Conservation (phyloP, 805 yeast species). For the Vanderwaltozyma verrucispora region DNA sequence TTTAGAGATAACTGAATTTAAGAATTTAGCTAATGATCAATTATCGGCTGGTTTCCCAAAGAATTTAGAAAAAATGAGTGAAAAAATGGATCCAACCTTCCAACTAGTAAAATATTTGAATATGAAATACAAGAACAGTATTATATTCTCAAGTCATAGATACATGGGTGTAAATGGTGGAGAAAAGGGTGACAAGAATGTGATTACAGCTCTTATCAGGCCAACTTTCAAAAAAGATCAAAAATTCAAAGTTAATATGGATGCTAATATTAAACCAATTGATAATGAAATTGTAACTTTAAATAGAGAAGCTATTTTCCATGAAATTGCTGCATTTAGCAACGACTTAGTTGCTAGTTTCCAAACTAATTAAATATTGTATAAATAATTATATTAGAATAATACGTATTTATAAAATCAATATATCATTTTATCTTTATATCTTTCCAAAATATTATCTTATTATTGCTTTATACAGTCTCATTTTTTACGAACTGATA, state of each 20-base stretch:
- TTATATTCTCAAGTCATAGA: conserved; percentile 57
- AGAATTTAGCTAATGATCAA: conserved; percentile 38
- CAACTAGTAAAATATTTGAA: conserved; percentile 52
- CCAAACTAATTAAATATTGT: conserved; percentile 11
- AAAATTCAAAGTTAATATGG: conserved; percentile 72
- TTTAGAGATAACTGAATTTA: conserved; percentile 43
- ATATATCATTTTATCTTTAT: no score
- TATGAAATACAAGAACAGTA: conserved; percentile 51
- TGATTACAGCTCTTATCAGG: conserved; percentile 72
- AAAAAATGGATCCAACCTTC: conserved; percentile 50
- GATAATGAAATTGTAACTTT: conserved; percentile 43
- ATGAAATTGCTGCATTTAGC: conserved; percentile 60
- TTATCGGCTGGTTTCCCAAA: conserved; percentile 26
- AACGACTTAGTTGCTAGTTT: conserved; percentile 49
- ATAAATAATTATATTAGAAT: no score
- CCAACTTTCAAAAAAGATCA: conserved; percentile 50
- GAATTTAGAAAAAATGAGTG: conserved; percentile 31
- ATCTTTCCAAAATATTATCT: no score
- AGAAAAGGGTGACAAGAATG: conserved; percentile 43
- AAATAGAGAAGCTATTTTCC: conserved; percentile 61
- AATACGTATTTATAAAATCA: no score
- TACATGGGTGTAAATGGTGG: conserved; percentile 45
- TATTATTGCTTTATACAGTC: no score
- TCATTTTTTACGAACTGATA: no score
- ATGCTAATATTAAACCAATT: conserved; percentile 59